Evolutionary conservation across 371 early-diverging fungal species (phyloP).

Genomic region (Cokeromyces recurvatus): DNA sequence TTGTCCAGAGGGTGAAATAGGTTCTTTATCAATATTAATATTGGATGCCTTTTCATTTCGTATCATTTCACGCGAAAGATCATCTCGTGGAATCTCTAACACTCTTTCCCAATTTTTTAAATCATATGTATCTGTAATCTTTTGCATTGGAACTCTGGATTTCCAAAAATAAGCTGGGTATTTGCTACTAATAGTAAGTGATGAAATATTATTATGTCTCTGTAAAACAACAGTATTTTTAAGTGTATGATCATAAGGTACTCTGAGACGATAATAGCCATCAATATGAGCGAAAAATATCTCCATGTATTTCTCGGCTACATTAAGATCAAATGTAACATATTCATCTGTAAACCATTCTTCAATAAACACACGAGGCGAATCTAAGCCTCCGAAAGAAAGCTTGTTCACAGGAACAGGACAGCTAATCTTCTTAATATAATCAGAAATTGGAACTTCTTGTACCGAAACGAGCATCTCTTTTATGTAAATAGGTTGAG

Average conservation of each 20-base stretch:
- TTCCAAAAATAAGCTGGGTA: conserved; percentile 22
- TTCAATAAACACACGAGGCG: conserved; percentile 12
- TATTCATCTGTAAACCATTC: conserved; percentile 23
- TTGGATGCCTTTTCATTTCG: not conserved
- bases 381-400: conserved; percentile 19
- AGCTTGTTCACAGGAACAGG: conserved; percentile 7
- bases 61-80: conserved; percentile 5
- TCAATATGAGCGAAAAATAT: conserved; percentile 21
- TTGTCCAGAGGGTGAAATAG: conserved; percentile 2
- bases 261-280: conserved; percentile 20
- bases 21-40: not conserved
- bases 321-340: conserved; percentile 23
- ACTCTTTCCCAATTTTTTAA: conserved; percentile 12
- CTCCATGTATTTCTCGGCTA: conserved; percentile 13
- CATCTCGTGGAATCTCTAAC: conserved; percentile 13
- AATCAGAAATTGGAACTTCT: not conserved
- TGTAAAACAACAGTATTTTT: conserved; percentile 15
- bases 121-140: not conserved
- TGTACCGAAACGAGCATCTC: not conserved
- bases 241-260: conserved; percentile 7
- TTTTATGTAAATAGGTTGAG: conserved; percentile 8
- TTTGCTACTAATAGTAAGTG: conserved; percentile 18
- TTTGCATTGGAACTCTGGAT: not conserved
- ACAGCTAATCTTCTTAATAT: not conserved
- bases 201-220: conserved; percentile 6